A percentile compares a stretch with the other conserved stretches of the same genome.
phyloP scores from a whole-genome alignment of 148 eudicot genomes.

The Suaeda aralocaspica region DNA sequence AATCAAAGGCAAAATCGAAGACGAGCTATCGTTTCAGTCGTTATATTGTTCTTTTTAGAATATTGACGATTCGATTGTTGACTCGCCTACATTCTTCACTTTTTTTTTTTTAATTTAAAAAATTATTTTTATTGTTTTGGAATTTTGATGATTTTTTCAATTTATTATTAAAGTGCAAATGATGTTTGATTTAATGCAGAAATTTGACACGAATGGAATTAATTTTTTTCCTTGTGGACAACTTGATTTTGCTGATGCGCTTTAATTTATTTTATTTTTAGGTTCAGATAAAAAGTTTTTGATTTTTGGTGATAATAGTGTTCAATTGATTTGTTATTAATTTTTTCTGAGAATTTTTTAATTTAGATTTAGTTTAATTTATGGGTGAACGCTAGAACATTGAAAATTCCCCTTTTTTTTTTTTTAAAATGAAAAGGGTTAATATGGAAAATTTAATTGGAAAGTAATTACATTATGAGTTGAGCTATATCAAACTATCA shows the following conservation, averaged over 20 bases:
- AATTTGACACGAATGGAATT: conserved; percentile 36
- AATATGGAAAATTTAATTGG: too few species aligned
- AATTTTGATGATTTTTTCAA: background rate
- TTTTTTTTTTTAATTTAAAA: too few species aligned
- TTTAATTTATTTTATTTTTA: background rate
- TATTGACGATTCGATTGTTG: conserved; percentile 91
- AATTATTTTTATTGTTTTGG: too few species aligned
- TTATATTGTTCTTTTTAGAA: conserved; percentile 31
- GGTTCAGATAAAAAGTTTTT: too few species aligned
- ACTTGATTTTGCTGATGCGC: conserved; percentile 24
- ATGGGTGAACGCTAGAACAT: too few species aligned
- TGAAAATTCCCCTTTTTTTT: too few species aligned
- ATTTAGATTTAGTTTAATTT: too few species aligned
- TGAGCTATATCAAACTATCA: too few species aligned
- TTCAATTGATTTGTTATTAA: background rate
- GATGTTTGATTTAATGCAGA: conserved; percentile 27
- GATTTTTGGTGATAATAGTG: too few species aligned
- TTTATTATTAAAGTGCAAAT: conserved; percentile 8
- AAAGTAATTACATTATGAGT: too few species aligned
- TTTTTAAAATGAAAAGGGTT: too few species aligned
- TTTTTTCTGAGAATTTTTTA: too few species aligned
- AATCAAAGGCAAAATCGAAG: conserved; percentile 38
- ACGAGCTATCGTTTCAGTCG: conserved; percentile 96
- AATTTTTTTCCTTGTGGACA: conserved; percentile 31
- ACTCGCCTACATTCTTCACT: conserved; percentile 54